phyloP scores from a whole-genome alignment of 805 yeast genomes.

The Metschnikowia similis region DNA sequence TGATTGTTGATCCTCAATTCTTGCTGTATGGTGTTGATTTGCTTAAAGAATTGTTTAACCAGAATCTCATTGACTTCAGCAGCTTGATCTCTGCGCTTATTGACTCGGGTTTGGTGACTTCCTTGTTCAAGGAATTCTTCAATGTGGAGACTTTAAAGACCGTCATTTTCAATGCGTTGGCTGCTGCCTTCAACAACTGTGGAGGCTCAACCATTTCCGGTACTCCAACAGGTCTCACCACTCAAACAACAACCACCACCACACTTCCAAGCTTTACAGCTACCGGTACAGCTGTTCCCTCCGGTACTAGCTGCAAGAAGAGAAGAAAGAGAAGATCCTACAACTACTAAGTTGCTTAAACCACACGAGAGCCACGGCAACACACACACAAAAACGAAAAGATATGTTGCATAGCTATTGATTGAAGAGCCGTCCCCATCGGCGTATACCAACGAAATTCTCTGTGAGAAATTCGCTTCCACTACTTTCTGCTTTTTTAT shows the following conservation, averaged over 20 bases:
- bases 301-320: conserved; percentile 18
- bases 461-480: conserved; percentile 2
- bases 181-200: conserved; percentile 40
- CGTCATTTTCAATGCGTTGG: conserved; percentile 40
- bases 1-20: conserved; percentile 35
- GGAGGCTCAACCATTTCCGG: conserved; percentile 25
- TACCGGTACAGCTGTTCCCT: conserved; percentile 18
- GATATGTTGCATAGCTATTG: not conserved
- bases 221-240: conserved; percentile 17
- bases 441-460: conserved; percentile 1
- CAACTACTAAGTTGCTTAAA: conserved; percentile 13
- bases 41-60: conserved; percentile 26
- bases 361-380: not conserved
- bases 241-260: conserved; percentile 23
- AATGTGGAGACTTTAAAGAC: conserved; percentile 34
- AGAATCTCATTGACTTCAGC: conserved; percentile 25
- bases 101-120: conserved; percentile 36
- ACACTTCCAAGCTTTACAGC: conserved; percentile 20
- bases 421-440: not conserved
- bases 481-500: not conserved
- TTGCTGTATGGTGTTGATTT: conserved; percentile 37
- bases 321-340: conserved; percentile 27
- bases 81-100: conserved; percentile 26
- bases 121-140: conserved; percentile 36
- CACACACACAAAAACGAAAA: not conserved